phyloP scores from a whole-genome alignment of 768 basidiomycete genomes.

The Heimioporus sp. region DNA sequence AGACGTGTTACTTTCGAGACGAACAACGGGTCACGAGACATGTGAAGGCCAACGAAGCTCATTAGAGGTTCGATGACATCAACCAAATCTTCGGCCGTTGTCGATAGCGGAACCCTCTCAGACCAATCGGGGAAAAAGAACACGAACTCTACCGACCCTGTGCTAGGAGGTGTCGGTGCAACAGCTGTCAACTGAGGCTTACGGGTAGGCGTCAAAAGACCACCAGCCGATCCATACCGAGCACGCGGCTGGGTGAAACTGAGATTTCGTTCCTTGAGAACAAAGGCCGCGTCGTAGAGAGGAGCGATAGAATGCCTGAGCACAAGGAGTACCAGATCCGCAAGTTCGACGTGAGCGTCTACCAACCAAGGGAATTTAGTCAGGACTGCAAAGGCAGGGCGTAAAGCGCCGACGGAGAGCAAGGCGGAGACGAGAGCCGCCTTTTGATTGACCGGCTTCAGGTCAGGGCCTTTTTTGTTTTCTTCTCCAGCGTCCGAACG shows the following conservation, averaged over 20 bases:
- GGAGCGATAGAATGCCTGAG: constrained; percentile 66
- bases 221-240: constrained; percentile 60
- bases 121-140: constrained; percentile 92
- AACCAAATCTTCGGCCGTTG: constrained; percentile 63
- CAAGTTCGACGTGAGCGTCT: constrained; percentile 76
- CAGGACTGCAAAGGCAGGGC: constrained; percentile 75
- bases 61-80: constrained; percentile 79
- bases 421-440: constrained; percentile 73
- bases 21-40: constrained; percentile 75
- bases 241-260: constrained; percentile 63
- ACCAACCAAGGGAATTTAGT: constrained; percentile 84
- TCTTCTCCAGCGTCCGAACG: constrained; percentile 38
- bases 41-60: constrained; percentile 75
- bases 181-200: constrained; percentile 70
- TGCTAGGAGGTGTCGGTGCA: constrained; percentile 81
- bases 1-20: constrained; percentile 79
- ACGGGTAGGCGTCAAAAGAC: constrained; percentile 49
- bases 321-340: constrained; percentile 81
- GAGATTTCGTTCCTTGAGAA: constrained; percentile 57
- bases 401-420: constrained; percentile 82
- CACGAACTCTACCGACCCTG: constrained; percentile 70
- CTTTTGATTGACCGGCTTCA: constrained; percentile 69
- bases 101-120: constrained; percentile 65
- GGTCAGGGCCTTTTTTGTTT: constrained; percentile 33
- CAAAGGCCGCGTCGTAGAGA: constrained; percentile 53